Evolutionary conservation across 495 filamentous ascomycete species (phyloP).

Genomic region (Penicillium soppii): DNA sequence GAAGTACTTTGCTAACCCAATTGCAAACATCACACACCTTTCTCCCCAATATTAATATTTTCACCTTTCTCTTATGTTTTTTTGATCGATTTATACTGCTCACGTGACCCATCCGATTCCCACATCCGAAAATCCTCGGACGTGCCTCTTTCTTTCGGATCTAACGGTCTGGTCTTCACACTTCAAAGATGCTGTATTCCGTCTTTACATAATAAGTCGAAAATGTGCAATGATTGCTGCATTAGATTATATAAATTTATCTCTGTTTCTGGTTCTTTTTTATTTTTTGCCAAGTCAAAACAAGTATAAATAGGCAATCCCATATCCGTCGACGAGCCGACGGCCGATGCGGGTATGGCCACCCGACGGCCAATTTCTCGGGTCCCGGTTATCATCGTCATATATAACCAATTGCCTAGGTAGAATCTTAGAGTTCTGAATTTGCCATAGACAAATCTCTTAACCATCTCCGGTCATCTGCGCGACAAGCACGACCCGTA

Average conservation of each 20-base stretch:
- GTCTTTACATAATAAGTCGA: too few species aligned
- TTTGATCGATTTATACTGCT: too few species aligned
- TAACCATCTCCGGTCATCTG: not conserved
- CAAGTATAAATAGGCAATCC: not conserved
- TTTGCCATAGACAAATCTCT: too few species aligned
- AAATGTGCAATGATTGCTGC: too few species aligned
- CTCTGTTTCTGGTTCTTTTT: not conserved
- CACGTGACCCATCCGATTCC: not conserved
- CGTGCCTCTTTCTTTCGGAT: not conserved
- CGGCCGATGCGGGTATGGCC: conserved; percentile 10
- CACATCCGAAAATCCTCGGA: not conserved
- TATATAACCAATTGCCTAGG: conserved; percentile 23
- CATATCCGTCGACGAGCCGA: conserved; percentile 18
- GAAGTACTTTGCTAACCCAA: too few species aligned
- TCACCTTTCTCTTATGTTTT: too few species aligned
- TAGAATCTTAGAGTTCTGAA: too few species aligned
- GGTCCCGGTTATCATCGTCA: conserved; percentile 7
- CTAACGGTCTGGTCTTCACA: too few species aligned
- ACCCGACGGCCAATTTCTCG: conserved; percentile 16
- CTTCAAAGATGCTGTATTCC: too few species aligned
- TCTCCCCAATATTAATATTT: too few species aligned
- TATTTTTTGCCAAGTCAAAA: not conserved
- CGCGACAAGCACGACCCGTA: not conserved
- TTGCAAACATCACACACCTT: too few species aligned
- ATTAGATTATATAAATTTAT: too few species aligned